Evolutionary conservation across 2,329 filamentous ascomycete genomes (phyloP).

Genomic region (Aspergillus puulaauensis): DNA sequence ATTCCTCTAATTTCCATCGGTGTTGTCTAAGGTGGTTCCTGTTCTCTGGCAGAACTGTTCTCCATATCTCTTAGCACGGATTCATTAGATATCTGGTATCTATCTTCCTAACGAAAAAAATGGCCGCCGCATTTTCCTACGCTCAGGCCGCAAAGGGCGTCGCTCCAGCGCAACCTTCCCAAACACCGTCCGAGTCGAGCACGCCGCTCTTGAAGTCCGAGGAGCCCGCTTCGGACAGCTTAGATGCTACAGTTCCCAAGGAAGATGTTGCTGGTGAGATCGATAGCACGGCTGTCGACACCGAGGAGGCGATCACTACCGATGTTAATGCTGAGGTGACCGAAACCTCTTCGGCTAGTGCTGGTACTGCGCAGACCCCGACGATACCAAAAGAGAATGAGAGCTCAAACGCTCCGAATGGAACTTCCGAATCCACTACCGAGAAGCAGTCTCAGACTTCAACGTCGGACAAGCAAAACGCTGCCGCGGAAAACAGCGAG

Average conservation of each 20-base stretch:
- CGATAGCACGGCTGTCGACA: constrained; percentile 37
- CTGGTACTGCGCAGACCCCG: constrained; percentile 53
- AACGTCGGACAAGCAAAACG: constrained; percentile 57
- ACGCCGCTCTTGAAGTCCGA: constrained; percentile 30
- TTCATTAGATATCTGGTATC: constrained; percentile 15
- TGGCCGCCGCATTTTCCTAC: constrained; percentile 74
- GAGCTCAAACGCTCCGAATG: constrained; percentile 61
- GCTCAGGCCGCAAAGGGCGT: constrained; percentile 91
- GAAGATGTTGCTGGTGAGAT: constrained; percentile 43
- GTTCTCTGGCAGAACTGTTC: constrained; percentile 29
- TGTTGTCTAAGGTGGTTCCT: constrained; percentile 22
- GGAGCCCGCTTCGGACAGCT: constrained; percentile 26
- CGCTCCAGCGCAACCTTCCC: constrained; percentile 49
- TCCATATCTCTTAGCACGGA: constrained; percentile 17
- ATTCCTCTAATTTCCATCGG: constrained; percentile 25
- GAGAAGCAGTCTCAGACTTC: constrained; percentile 64
- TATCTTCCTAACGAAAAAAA: constrained; percentile 22
- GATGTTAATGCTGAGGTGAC: constrained; percentile 37
- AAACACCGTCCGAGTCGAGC: constrained; percentile 34
- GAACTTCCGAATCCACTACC: constrained; percentile 65
- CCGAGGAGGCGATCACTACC: constrained; percentile 31
- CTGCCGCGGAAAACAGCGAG: constrained; percentile 46
- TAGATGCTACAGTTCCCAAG: constrained; percentile 42
- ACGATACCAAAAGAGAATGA: constrained; percentile 61
- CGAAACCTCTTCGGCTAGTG: constrained; percentile 53